Base-by-base conservation (phyloP, 2,329 filamentous ascomycete genomes). In the Neofusicoccum ribis region DNA sequence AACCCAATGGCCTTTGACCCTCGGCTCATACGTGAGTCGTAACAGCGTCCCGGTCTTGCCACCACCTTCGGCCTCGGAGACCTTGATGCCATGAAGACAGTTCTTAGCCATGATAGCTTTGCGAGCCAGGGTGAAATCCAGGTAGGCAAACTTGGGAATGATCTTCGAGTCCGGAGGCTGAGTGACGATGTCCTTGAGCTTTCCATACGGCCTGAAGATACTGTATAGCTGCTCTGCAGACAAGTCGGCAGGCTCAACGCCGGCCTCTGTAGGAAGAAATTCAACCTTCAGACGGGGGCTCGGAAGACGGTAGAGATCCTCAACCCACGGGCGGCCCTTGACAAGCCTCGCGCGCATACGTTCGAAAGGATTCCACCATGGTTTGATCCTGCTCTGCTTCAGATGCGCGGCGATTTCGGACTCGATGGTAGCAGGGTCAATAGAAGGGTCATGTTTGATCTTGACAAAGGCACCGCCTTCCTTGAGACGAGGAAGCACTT, bases 381-480 rank as follows among this genome's bases (percentile, higher is more conserved):
- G 93, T 67, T 88, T 91, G 43, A 96, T 86, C 0, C 89, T 90
- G 15, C 89, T 84, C 66, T 92, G 82, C 65, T 85, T 80, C 1
- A 98, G 81, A 68, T 89, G 84, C 37, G 86, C 80, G 27, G 84
- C 80, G 3, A 97, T 79, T 2, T 81, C 82, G 20, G 81, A 82
- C 78, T 89, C 88, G 14, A 92, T 82, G 34, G 88, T 84, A 20
- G 81, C 79, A 2, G 83, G 75, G 64, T 81, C 70, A 65, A 76
- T 70, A 73, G 54, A 82, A 71, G 52, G 79, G 74, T 83, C 81
- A 69, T 86, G 86, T 15, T 84, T 85, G 74, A 96, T 93, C 76
- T 96, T 97, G 76, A 98, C 89, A 75, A 96, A 98, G 0, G 92
- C 92, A 12, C 95, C 95, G 15, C 95, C 95, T 73, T 99, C 95